Percentiles rank a stretch among this genome's conserved stretches.
Evolutionary conservation across 352 stramenopile genomes (phyloP).

Genomic region (Phytophthora megakarya): DNA sequence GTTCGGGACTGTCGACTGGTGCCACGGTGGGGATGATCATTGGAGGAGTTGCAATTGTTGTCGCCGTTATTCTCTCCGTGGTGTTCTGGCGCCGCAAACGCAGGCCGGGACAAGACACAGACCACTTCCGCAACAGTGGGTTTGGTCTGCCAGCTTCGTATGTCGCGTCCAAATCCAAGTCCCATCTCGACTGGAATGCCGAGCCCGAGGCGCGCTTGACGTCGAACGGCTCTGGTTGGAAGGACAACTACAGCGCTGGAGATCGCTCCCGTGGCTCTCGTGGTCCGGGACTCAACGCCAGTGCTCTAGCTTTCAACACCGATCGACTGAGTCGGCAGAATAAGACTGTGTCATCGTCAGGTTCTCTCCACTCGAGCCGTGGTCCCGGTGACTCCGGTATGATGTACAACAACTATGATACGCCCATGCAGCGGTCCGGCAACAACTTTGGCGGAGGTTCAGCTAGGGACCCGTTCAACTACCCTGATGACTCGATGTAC

Average conservation of each 20-base stretch:
- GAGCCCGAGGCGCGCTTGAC: conserved; percentile 42
- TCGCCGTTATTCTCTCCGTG: conserved; percentile 51
- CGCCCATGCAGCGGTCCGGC: conserved; percentile 39
- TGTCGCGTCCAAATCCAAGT: conserved; percentile 57
- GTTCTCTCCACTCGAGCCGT: conserved; percentile 48
- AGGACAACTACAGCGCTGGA: conserved; percentile 50
- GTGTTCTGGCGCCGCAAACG: conserved; percentile 66
- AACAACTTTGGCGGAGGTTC: conserved; percentile 23
- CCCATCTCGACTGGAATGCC: conserved; percentile 64
- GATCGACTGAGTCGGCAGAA: conserved; percentile 57
- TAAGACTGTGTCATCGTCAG: conserved; percentile 70
- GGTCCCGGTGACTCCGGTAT: conserved; percentile 29
- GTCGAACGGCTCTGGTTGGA: conserved; percentile 39
- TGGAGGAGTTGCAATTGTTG: conserved; percentile 47
- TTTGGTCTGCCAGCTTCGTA: conserved; percentile 53
- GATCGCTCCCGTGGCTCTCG: conserved; percentile 48
- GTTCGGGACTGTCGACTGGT: conserved; percentile 45
- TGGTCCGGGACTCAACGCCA: conserved; percentile 59
- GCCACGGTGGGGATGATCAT: conserved; percentile 53
- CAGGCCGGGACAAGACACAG: conserved; percentile 37
- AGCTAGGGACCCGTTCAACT: conserved; percentile 32
- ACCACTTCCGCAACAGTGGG: conserved; percentile 67
- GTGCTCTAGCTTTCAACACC: conserved; percentile 68
- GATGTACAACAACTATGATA: conserved; percentile 47
- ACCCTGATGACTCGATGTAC: conserved; percentile 45